Conservation (phyloP, 2,329 filamentous ascomycete species). For the Pseudogymnoascus destructans region DNA sequence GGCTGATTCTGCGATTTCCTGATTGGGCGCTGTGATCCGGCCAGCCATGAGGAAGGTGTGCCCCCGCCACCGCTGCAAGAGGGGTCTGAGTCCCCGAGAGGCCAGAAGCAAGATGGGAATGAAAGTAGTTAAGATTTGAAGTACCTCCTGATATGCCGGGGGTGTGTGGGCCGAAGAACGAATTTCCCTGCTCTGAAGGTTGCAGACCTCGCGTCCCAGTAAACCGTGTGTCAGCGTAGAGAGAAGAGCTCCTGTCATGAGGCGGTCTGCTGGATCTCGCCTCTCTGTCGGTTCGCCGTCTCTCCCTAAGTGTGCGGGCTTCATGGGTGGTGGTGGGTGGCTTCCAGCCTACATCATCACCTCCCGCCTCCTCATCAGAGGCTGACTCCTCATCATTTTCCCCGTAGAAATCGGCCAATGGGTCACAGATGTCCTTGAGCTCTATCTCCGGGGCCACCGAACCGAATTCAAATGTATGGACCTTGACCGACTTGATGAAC, state of each 20-base stretch:
- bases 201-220: conserved; percentile 23
- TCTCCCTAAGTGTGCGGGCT: conserved; percentile 23
- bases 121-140: conserved; percentile 71
- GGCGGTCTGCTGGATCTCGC: conserved; percentile 24
- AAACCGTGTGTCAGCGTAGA: conserved; percentile 31
- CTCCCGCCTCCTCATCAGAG: conserved; percentile 39
- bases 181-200: conserved; percentile 35
- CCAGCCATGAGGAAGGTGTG: conserved; percentile 44
- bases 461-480: conserved; percentile 90
- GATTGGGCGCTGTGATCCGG: conserved; percentile 22
- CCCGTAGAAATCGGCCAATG: conserved; percentile 92
- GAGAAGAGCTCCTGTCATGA: conserved; percentile 17
- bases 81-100: conserved; percentile 68
- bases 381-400: conserved; percentile 54
- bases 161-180: conserved; percentile 46
- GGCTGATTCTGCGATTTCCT: conserved; percentile 14
- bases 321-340: conserved; percentile 12
- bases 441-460: conserved; percentile 70
- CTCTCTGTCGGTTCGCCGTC: conserved; percentile 26
- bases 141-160: conserved; percentile 57
- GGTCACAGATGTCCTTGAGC: conserved; percentile 94
- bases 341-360: conserved; percentile 28
- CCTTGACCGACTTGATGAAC: conserved; percentile 92
- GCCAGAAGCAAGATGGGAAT: conserved; percentile 58
- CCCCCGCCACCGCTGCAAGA: conserved; percentile 65